Evolutionary conservation across 768 basidiomycete species (phyloP).

Genomic region (Cystofilobasidium macerans): DNA sequence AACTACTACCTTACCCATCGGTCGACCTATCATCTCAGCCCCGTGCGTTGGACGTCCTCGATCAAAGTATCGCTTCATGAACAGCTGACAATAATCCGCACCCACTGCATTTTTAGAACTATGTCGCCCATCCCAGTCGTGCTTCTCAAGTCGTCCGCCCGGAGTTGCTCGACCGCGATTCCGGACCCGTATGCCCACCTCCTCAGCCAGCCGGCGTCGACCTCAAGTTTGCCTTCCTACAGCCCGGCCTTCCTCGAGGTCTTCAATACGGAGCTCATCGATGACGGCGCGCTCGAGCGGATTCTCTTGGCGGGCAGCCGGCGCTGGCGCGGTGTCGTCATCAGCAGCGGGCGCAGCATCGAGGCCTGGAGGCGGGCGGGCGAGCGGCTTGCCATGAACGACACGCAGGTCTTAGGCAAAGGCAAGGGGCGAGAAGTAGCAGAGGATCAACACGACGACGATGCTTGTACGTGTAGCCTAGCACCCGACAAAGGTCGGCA

Average conservation of each 20-base stretch:
- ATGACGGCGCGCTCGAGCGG: slow-evolving; percentile 43
- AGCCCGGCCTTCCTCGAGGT: slow-evolving; percentile 54
- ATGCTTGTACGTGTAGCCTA: background rate
- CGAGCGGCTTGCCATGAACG: background rate
- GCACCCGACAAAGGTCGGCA: no score
- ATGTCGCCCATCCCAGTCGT: slow-evolving; percentile 21
- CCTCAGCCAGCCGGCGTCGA: slow-evolving; percentile 31
- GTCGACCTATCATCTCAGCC: no score
- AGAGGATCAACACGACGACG: no score
- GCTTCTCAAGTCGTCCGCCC: slow-evolving; percentile 17
- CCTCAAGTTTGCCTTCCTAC: slow-evolving; percentile 48
- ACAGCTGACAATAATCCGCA: no score
- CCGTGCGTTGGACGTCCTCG: no score
- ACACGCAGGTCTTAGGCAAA: slow-evolving; percentile 5
- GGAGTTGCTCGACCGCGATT: slow-evolving; percentile 26
- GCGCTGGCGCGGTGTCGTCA: slow-evolving; percentile 50
- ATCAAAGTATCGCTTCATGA: no score
- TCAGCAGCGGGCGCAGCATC: slow-evolving; percentile 68
- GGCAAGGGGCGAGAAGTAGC: background rate
- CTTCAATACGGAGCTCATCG: slow-evolving; percentile 54
- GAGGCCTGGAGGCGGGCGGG: slow-evolving; percentile 56
- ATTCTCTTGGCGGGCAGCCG: slow-evolving; percentile 43
- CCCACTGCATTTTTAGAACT: background rate
- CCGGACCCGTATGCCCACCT: slow-evolving; percentile 47
- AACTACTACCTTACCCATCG: no score